A percentile compares a stretch with the other conserved stretches of the same genome.
Conservation (phyloP, 805 yeast genomes). For the Ascoidea rubescens region DNA sequence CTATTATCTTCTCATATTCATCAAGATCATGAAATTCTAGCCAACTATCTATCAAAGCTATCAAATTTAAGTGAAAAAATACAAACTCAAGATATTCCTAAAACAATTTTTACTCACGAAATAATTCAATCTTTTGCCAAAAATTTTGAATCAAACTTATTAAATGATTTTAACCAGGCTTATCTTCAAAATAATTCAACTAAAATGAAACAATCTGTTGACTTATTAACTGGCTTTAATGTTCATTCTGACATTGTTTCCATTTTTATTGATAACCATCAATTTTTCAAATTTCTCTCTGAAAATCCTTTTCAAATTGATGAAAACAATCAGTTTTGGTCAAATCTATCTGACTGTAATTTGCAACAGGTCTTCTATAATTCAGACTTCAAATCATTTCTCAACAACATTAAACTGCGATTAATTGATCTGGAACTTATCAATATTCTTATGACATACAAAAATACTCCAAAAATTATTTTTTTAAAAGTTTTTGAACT, state of each 20-base stretch:
- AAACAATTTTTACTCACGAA: constrained; percentile 9
- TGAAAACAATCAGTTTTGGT: constrained; percentile 37
- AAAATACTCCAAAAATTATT: constrained; percentile 56
- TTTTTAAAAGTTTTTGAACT: constrained; percentile 47
- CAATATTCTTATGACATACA: constrained; percentile 59
- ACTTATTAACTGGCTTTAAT: constrained; percentile 63
- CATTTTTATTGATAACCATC: constrained; percentile 70
- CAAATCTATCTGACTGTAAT: constrained; percentile 43
- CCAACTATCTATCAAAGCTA: constrained; percentile 19
- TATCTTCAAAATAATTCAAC: constrained; percentile 52
- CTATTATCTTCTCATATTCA: constrained; percentile 30
- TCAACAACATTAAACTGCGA: constrained; percentile 34
- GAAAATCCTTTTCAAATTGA: constrained; percentile 19
- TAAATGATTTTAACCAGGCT: constrained; percentile 62
- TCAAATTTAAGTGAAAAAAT: constrained; percentile 7
- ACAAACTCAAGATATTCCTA: neutral
- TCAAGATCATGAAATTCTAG: constrained; percentile 51
- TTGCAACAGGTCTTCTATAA: constrained; percentile 34
- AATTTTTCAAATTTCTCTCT: constrained; percentile 32
- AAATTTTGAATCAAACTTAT: constrained; percentile 54
- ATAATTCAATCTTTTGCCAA: constrained; percentile 63
- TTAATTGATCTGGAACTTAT: constrained; percentile 52
- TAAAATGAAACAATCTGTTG: constrained; percentile 67
- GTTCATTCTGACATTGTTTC: constrained; percentile 72
- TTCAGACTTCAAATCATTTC: constrained; percentile 32